Evolutionary conservation across 176 grass and related monocot genomes (phyloP).

Genomic region (Themeda triandra): DNA sequence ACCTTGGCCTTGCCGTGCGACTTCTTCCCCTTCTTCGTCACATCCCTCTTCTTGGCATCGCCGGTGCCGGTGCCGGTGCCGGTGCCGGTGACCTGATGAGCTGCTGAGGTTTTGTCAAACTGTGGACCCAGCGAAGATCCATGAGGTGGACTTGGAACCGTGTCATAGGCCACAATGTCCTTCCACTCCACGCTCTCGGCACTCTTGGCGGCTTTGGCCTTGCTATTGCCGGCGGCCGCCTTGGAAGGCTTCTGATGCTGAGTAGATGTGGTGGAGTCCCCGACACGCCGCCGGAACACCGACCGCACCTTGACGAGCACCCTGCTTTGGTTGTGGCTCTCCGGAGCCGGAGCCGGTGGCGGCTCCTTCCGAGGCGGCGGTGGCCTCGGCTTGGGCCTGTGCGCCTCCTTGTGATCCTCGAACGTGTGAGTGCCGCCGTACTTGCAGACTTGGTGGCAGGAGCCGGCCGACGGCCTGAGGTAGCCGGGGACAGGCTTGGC

Average conservation of each 20-base stretch:
- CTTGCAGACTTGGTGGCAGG: conserved; percentile 72
- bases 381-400: background rate
- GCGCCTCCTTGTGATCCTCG: conserved; percentile 19
- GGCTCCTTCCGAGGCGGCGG: conserved; percentile 17
- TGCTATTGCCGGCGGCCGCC: background rate
- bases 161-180: conserved; percentile 48
- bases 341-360: background rate
- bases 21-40: conserved; percentile 18
- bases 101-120: background rate
- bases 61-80: background rate
- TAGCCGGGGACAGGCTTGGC: conserved; percentile 42
- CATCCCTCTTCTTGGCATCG: background rate
- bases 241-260: background rate
- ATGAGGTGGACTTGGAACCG: background rate
- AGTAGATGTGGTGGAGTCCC: conserved; percentile 15
- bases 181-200: conserved; percentile 49
- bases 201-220: background rate
- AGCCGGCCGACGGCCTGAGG: conserved; percentile 52
- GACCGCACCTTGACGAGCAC: conserved; percentile 35
- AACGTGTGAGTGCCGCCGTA: conserved; percentile 45
- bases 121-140: background rate
- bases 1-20: background rate
- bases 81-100: too few species aligned
- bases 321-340: background rate
- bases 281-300: conserved; percentile 42